Evolutionary conservation across 495 filamentous ascomycete genomes (phyloP).

Genomic region (Penicillium riverlandense): DNA sequence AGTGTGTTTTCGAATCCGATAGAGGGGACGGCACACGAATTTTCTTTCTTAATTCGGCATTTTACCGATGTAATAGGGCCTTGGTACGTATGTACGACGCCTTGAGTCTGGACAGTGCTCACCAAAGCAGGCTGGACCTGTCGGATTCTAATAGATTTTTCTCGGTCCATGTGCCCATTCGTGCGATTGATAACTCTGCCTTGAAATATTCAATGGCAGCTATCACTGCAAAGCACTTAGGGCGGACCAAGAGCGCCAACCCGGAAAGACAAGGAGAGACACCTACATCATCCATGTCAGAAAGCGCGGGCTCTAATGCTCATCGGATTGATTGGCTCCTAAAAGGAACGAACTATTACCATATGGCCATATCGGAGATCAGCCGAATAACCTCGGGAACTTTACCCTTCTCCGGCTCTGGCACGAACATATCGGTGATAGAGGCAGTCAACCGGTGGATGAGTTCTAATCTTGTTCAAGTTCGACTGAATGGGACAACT

Average conservation of each 20-base stretch:
- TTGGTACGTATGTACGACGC: slow-evolving; percentile 17
- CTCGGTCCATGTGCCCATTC: slow-evolving; percentile 28
- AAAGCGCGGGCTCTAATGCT: slow-evolving; percentile 30
- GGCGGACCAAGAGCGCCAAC: slow-evolving; percentile 28
- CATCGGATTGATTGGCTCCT: slow-evolving; percentile 32
- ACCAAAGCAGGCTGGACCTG: slow-evolving; percentile 28
- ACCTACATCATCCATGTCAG: slow-evolving; percentile 26
- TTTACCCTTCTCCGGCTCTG: slow-evolving; percentile 25
- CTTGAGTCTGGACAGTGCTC: not conserved
- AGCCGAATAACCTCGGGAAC: slow-evolving; percentile 20
- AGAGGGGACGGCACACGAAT: slow-evolving; percentile 34
- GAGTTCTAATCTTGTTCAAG: slow-evolving; percentile 3
- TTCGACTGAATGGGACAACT: not conserved
- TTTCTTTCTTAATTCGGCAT: slow-evolving; percentile 31
- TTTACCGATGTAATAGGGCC: slow-evolving; percentile 27
- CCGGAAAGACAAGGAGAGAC: slow-evolving; percentile 12
- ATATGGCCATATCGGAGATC: slow-evolving; percentile 25
- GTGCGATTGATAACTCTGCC: slow-evolving; percentile 23
- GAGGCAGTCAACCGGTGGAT: slow-evolving; percentile 25
- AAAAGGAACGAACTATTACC: slow-evolving; percentile 39
- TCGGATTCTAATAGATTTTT: slow-evolving; percentile 34
- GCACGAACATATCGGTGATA: slow-evolving; percentile 26
- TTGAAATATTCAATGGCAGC: slow-evolving; percentile 31
- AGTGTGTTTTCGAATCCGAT: slow-evolving; percentile 35
- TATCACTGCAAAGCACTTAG: slow-evolving; percentile 35